Base-by-base conservation (phyloP, 208 protist genomes). In the Perkinsela sp. region DNA sequence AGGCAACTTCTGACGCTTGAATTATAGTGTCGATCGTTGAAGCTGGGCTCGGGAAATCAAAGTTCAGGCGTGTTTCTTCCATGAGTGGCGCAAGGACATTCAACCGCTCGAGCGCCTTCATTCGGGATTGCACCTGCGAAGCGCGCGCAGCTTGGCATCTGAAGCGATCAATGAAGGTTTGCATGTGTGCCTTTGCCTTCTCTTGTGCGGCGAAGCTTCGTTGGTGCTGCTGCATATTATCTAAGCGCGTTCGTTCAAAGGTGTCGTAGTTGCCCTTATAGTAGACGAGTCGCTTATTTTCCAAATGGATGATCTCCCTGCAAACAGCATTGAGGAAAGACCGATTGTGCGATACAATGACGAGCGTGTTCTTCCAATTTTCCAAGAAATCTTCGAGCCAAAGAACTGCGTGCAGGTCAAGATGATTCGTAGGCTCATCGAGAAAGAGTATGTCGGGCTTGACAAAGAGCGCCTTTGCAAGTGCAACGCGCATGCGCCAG, bases 401-500 rank as follows among this genome's bases (percentile, higher is more conserved):
- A 48, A 97, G 79, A 66, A 96, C 90, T 1, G 94, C 94, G 75
- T 95, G 90, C 28, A 97, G 75, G 77, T 98, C 95, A 0, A 97
- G 81, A 70, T 97, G 93, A 79, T 97, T 97, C 2, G 93, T 97
- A 1, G 93, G 93, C 79, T 97, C 93, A 79, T 97, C 94, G 1
- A 97, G 80, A 30, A 97, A 80, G 32, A 96, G 78, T 31, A 98
- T 75, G 66, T 95, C 89, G 6, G 94, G 94, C 74, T 91, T 80
- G 29, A 96, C 83, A 76, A 97, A 96, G 30, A 98, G 83, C 2
- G 95, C 94, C 32, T 89, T 85, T 0, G 94, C 94, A 0, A 97
- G 84, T 1, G 93, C 82, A 30, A 97, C 84, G 77, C 94, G 91
- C 95, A 97, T 98, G 74, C 95, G 88, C 93, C 93, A 97, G 66